Base-by-base conservation (phyloP, 148 eudicot species). In the Diospyros kaki region DNA sequence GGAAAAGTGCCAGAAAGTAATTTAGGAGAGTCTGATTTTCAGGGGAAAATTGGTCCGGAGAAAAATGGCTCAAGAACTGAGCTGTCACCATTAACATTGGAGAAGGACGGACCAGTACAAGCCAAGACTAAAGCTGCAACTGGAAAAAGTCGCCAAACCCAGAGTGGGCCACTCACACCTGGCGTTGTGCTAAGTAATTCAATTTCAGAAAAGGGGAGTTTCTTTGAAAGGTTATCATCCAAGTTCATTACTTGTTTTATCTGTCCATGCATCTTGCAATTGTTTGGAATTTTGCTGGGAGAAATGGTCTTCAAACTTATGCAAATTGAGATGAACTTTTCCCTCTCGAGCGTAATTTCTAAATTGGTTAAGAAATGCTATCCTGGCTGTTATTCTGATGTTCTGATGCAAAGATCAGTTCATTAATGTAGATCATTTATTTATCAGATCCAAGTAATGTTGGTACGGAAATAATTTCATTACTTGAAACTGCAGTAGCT, bases 141-240 rank as follows among this genome's bases (percentile, higher is more conserved):
- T 43, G 87, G 71, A 41, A 90, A 80, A 83, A 81, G 77, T 63
- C 89, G 90, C 43, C 94, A 87, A 84, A 86, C 87, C 73, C 94
- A 86, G 79, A 92, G 96, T 80, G 98, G 97, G 64, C 97, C 97
- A 58, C 92, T 95, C 56, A 78, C 82, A 82, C 87, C 97, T 71
- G 98, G 88, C 68, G 62, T 54, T 54, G 97, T 89, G 77, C 81
- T 86, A 72, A 89, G 86, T 73, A 86, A 86, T 78, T 77, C 93
- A 60, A 80, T 73, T 18, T 84, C 88, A n/a, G 97, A 92, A 78
- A 90, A 86, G 75, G 82, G 80, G 59, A 85, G 81, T 66, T 73
- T 58, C 65, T 79, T 78, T 55, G 97, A 92, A 86, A 95, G 97
- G 98, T 92, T 69, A 67, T 3, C 28, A 71, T 75, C 64, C 66